phyloP scores from a whole-genome alignment of 495 filamentous ascomycete species.

The Cenococcum geophilum region DNA sequence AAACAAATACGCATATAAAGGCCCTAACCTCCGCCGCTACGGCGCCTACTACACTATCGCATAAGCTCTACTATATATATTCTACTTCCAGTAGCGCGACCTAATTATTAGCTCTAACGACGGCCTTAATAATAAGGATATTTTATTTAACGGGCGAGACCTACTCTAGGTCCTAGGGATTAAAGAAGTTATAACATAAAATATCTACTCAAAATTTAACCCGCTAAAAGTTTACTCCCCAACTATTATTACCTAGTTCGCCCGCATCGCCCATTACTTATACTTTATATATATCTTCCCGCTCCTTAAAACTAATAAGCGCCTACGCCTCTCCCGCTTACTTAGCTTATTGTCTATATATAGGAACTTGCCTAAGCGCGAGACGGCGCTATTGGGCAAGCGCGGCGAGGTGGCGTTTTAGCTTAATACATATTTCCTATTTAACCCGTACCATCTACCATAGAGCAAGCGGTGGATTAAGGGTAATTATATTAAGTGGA shows the following conservation, averaged over 20 bases:
- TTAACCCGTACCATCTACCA: constrained; percentile 89
- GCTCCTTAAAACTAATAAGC: constrained; percentile 87
- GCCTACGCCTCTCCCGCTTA: constrained; percentile 57
- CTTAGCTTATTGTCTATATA: constrained; percentile 33
- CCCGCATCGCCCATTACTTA: constrained; percentile 74
- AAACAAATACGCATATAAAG: constrained; percentile 62
- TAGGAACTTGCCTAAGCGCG: constrained; percentile 50
- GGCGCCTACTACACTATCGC: constrained; percentile 77
- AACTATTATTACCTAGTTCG: constrained; percentile 86
- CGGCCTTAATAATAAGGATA: constrained; percentile 46
- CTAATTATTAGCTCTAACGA: constrained; percentile 56
- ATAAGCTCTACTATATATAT: constrained; percentile 90
- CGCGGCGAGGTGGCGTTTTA: constrained; percentile 64
- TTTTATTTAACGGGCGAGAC: constrained; percentile 54
- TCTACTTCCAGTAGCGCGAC: constrained; percentile 97
- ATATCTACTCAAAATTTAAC: constrained; percentile 82
- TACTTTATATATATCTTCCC: constrained; percentile 81
- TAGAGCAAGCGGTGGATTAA: constrained; percentile 79
- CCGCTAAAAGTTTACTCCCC: constrained; percentile 95
- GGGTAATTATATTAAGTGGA: constrained; percentile 80
- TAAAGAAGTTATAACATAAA: constrained; percentile 61
- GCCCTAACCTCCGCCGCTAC: constrained; percentile 78
- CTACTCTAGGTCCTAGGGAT: constrained; percentile 67
- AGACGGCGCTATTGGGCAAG: constrained; percentile 53
- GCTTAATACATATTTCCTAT: constrained; percentile 91